These are phyloP conservation scores for Houttuynia cordata DNA, from an alignment of 164 flowering plant species.

Conservation along the genomic window DNA sequence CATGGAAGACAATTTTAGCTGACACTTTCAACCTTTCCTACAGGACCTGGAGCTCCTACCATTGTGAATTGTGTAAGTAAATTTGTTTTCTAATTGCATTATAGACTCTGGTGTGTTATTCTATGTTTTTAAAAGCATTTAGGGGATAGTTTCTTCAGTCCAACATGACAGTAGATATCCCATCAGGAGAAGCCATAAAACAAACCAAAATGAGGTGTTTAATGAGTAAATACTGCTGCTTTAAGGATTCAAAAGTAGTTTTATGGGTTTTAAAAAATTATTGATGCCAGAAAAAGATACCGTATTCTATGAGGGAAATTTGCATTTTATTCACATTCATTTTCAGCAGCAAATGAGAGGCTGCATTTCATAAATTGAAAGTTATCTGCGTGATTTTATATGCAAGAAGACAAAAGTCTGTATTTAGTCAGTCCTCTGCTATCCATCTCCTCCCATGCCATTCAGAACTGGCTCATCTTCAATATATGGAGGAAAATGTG, in stretches of 20 bases:
- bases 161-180: not conserved
- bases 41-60: slow-evolving; percentile 62
- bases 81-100: not conserved
- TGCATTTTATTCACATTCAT: too few relatives aligned
- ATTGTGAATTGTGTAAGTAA: slow-evolving; percentile 41
- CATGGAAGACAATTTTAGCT: not conserved
- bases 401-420: not conserved
- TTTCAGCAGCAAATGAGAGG: too few relatives aligned
- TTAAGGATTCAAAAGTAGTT: not conserved
- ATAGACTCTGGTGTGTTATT: not conserved
- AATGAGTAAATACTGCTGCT: not conserved
- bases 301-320: too few relatives aligned
- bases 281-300: not conserved
- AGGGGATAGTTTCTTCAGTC: too few relatives aligned
- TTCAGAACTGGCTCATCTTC: not conserved
- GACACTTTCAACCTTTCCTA: slow-evolving; percentile 5
- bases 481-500: not conserved
- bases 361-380: too few relatives aligned
- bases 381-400: not conserved
- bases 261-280: too few relatives aligned
- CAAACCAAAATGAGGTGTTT: too few relatives aligned
- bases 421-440: not conserved
- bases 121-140: too few relatives aligned
- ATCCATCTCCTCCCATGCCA: not conserved
- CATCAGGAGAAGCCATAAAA: not conserved